Evolutionary conservation across 345 rosid species (phyloP).

Genomic region (Balakata baccata): DNA sequence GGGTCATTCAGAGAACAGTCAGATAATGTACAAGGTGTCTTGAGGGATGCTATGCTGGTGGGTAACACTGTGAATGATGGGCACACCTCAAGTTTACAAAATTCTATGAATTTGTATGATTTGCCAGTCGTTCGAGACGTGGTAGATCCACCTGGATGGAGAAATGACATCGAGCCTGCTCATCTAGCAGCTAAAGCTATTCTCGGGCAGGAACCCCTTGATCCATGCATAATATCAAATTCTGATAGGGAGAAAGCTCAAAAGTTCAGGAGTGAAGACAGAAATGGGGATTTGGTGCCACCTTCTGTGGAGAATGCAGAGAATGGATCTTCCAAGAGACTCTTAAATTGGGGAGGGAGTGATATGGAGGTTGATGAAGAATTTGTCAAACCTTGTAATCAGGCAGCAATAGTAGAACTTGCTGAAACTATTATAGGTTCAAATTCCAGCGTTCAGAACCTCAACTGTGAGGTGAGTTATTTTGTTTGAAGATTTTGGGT

Average conservation of each 20-base stretch:
- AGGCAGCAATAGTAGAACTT: constrained; percentile 32
- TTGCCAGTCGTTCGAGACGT: constrained; percentile 30
- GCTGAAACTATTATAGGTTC: constrained; percentile 33
- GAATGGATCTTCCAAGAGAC: constrained; percentile 23
- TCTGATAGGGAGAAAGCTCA: constrained; percentile 23
- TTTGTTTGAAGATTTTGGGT: constrained; percentile 41
- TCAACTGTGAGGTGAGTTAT: constrained; percentile 50
- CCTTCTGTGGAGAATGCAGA: constrained; percentile 29
- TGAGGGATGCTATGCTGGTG: constrained; percentile 13
- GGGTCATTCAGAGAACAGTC: constrained; percentile 28
- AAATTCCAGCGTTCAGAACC: constrained; percentile 40
- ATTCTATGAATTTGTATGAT: constrained; percentile 28
- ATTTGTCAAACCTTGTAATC: constrained; percentile 37
- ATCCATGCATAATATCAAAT: constrained; percentile 35
- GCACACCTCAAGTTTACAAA: constrained; percentile 22
- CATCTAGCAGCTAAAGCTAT: constrained; percentile 26
- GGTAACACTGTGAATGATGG: constrained; percentile 24
- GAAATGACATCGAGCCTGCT: constrained; percentile 22
- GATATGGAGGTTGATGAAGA: constrained; percentile 42
- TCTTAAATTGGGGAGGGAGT: constrained; percentile 24
- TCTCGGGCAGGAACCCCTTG: constrained; percentile 18
- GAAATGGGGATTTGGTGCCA: constrained; percentile 29
- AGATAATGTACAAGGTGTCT: constrained; percentile 23
- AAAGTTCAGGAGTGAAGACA: constrained; percentile 23
- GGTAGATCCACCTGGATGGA: constrained; percentile 9